Evolutionary conservation across 495 filamentous ascomycete species (phyloP), one percentile per base, ranked within the genome.

Genomic region (Annulohypoxylon moriforme): DNA sequence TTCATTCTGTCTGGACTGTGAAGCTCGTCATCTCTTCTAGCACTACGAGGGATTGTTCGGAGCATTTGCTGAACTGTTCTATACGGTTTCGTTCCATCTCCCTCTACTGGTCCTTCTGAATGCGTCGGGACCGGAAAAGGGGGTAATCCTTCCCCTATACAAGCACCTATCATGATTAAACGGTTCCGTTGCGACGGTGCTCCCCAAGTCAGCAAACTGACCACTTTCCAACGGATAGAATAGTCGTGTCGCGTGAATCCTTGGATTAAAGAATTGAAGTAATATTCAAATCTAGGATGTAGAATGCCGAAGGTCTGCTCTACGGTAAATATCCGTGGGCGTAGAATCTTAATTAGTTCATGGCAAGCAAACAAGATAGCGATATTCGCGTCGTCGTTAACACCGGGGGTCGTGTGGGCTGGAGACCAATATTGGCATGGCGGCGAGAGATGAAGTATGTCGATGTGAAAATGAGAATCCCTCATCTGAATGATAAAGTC

Each of bases 371-470:
- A 94, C 0, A 95, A 79, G 0, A 90, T 87, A 0, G 90, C 90
- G 0, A 87, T 88, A 62, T 97, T 97, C 5, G 78, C 82, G 2
- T 94, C 93, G 52, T 96, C 94, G 38, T 92, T 84, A 9, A 84
- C 81, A 0, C 88, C 87, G 0, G 82, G 69, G 2, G 84, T 77
- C 0, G 92, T 95, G 63, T 97, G 92, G 0, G 92, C 92, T 0
- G 89, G 88, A 0, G 92, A 96, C 78, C 90, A 97, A 6, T 87
- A 88, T 66, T 96, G 92, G 56, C 95, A 98, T 0, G 95, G 94
- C 0, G 93, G 93, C 0, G 92, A 96, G 0, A 95, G 77, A 61
- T 98, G 94, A 1, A 91, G 81, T 18, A 97, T 81, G 71, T 97
- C 94, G 0, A 93, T 86, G 22, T 74, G 81, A 58, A 58, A 20